Evolutionary conservation across 352 stramenopile species (phyloP), one percentile per base, ranked within the genome.

Genomic region (Pythium chondricola): DNA sequence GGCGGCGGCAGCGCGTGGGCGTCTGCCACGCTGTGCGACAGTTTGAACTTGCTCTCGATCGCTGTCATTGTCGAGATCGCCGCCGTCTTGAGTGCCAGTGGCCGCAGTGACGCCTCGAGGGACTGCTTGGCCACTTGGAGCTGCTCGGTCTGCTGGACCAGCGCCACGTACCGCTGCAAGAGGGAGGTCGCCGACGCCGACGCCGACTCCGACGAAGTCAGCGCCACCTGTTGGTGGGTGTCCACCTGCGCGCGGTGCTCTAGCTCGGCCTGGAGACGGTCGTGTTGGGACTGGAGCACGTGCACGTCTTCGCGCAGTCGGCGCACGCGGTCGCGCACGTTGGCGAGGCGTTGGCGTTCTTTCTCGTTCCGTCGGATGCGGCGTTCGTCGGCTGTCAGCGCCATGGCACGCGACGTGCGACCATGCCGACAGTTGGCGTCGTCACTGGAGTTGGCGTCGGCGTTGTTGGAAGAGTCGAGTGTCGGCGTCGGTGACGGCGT

Each of bases 331-430:
- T 50, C 37, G 14, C 57, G 41, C 17, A 58, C 30, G 17, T 43
- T 31, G 13, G 48, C 33, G 5, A 61, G 41, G 13, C 76, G 76
- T 25, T 61, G 56, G 10, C 76, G 64, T 42, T 88, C 76, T 33
- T 81, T 85, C 20, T 65, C 64, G 37, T 88, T 88, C 56, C 82
- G 76, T 5, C 70, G 61, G 48, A 66, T 63, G 22, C 69, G 64
- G 0, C 76, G 71, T 46, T 80, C 60, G 27, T 69, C 67, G 6
- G 70, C 59, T 7, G 52, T 63, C 47, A 51, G 32, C 17, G 43
- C 27, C 21, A 29, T 48, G 9, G 24, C 22, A 1, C n/a, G 22
- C n/a, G 2, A 38, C 18, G 18, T 14, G 7, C 13, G n/a, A 22
- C n/a, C 14, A 18, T 10, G n/a, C 27, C 10, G 42, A 24, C 4